Percentiles rank a stretch among this genome's conserved stretches.
Conservation (phyloP, 129 eudicot species). For the Flaveria sonorensis region DNA sequence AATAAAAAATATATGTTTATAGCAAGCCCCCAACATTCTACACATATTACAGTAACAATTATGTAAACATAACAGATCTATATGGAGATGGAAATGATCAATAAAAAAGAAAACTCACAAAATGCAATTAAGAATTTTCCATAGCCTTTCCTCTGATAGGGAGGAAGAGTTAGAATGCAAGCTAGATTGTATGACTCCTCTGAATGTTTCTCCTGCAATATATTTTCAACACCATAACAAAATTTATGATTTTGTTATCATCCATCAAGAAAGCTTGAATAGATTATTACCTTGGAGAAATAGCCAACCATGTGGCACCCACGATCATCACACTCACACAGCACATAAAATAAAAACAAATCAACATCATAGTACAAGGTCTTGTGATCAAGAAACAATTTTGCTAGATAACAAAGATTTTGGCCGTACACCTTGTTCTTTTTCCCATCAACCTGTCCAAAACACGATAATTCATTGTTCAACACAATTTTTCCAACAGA, state of each 20-base stretch:
- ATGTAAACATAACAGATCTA: neutral
- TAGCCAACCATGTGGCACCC: conserved; percentile 99
- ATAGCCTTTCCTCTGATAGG: conserved; percentile 97
- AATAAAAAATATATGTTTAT: neutral
- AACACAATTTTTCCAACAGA: neutral
- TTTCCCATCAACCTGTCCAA: conserved; percentile 92
- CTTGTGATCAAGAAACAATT: conserved; percentile 97
- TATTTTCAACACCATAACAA: conserved; percentile 12
- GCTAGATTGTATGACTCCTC: conserved; percentile 97
- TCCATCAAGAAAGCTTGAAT: conserved; percentile 1
- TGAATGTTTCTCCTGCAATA: conserved; percentile 92
- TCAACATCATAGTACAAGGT: conserved; percentile 96
- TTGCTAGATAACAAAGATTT: conserved; percentile 91
- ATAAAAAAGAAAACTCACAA: conserved; percentile 51
- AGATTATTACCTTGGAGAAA: conserved; percentile 76
- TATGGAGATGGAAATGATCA: neutral
- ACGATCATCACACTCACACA: conserved; percentile 97
- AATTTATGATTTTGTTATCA: neutral
- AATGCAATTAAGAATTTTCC: conserved; percentile 95
- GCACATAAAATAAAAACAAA: conserved; percentile 80
- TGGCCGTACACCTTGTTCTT: conserved; percentile 96
- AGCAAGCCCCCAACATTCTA: neutral
- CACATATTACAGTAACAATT: neutral
- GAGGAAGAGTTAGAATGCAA: conserved; percentile 94
- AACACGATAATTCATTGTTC: neutral